Conservation (phyloP, 116 monocot genomes). For the Trichopus zeylanicus region DNA sequence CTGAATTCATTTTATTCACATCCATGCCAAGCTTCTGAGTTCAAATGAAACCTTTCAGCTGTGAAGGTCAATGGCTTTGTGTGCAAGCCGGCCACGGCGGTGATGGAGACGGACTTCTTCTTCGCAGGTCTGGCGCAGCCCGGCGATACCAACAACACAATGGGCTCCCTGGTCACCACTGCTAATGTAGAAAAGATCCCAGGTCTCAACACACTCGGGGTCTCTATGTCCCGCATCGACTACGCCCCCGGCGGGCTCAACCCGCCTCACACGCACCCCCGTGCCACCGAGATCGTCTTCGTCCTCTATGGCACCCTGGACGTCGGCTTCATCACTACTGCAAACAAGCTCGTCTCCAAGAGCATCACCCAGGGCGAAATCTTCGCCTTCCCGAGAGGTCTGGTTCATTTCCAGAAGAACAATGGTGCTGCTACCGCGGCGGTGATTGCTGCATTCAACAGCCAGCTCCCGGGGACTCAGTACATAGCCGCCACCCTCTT, state of each 20-base stretch:
- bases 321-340: background rate
- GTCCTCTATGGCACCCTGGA: background rate
- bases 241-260: constrained; percentile 18
- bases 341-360: background rate
- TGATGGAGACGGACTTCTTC: constrained; percentile 4
- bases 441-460: constrained; percentile 12
- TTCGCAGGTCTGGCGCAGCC: background rate
- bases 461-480: constrained; percentile 15
- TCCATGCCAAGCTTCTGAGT: too few species aligned
- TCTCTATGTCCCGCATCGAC: constrained; percentile 26
- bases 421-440: background rate
- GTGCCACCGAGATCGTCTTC: background rate
- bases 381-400: background rate
- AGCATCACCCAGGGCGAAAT: background rate
- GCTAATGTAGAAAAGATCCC: constrained; percentile 12
- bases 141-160: background rate
- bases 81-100: background rate
- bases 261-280: constrained; percentile 22
- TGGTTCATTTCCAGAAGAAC: constrained; percentile 20
- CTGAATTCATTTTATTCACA: background rate
- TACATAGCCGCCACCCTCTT: constrained; percentile 11
- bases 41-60: background rate
- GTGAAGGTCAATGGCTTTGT: background rate
- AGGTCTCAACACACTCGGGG: constrained; percentile 22
- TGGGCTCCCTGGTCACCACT: constrained; percentile 1